These are phyloP conservation scores for Chytridium lagenaria DNA, from an alignment of 371 early-diverging fungal species.

Conservation along the genomic window DNA sequence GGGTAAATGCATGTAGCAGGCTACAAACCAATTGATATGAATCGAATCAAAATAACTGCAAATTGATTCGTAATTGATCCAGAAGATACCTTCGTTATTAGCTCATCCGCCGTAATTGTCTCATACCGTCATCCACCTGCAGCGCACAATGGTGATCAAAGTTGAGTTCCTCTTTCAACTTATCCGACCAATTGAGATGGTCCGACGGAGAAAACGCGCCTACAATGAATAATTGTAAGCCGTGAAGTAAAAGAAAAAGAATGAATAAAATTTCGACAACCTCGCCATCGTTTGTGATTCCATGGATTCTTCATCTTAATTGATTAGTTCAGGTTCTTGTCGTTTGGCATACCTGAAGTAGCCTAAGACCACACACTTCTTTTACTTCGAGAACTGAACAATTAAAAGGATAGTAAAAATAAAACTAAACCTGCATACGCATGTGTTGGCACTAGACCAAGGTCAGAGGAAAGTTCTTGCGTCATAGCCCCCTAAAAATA, in stretches of 20 bases:
- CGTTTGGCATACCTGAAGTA: conserved; percentile 51
- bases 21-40: conserved; percentile 75
- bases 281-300: conserved; percentile 87
- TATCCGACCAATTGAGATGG: conserved; percentile 71
- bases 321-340: background rate
- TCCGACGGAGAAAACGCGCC: conserved; percentile 76
- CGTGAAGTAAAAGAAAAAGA: background rate
- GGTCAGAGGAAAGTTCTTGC: conserved; percentile 66
- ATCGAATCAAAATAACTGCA: conserved; percentile 79
- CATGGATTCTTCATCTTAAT: conserved; percentile 86
- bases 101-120: background rate
- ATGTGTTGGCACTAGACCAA: conserved; percentile 86
- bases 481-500: conserved; percentile 67
- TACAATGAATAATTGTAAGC: conserved; percentile 1
- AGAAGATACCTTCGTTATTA: conserved; percentile 66
- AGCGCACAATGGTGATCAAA: conserved; percentile 75
- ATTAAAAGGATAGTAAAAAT: background rate
- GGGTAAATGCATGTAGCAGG: background rate
- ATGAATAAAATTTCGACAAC: conserved; percentile 41
- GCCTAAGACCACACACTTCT: conserved; percentile 52
- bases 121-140: conserved; percentile 70
- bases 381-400: conserved; percentile 64
- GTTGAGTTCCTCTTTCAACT: conserved; percentile 65
- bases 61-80: conserved; percentile 86
- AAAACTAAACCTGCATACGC: conserved; percentile 71